Evolutionary conservation across 192 early-diverging fungal species (phyloP).

Genomic region (Backusella circina): DNA sequence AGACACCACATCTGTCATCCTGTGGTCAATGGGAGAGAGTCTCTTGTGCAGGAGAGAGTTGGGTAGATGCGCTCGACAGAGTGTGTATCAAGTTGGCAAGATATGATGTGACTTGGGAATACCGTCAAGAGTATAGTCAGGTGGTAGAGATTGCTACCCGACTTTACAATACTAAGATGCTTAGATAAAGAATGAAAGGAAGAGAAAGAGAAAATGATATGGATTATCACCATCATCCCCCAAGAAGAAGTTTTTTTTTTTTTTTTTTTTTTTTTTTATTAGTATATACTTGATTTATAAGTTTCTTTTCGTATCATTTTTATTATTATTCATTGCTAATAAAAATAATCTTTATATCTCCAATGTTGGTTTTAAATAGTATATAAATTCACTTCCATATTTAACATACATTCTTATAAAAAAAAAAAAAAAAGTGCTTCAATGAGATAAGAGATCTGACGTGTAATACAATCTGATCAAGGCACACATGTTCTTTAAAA

Average conservation of each 20-base stretch:
- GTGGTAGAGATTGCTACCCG: slow-evolving; percentile 1
- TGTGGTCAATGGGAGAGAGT: background rate
- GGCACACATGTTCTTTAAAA: background rate
- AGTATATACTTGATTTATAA: background rate
- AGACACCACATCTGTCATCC: background rate
- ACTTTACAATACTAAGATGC: background rate
- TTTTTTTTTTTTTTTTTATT: too few species aligned
- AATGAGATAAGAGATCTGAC: background rate
- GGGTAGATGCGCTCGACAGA: slow-evolving; percentile 5
- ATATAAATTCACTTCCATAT: background rate
- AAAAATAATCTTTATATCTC: background rate
- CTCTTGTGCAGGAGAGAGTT: background rate
- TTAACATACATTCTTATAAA: background rate
- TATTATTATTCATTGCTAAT: background rate
- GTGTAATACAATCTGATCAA: background rate
- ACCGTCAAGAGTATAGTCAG: slow-evolving; percentile 4
- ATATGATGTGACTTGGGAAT: slow-evolving; percentile 16
- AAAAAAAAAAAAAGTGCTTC: background rate
- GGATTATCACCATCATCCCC: too few species aligned
- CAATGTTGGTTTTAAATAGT: background rate
- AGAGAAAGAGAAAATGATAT: background rate
- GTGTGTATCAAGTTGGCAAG: background rate
- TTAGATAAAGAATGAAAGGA: background rate
- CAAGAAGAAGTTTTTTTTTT: background rate
- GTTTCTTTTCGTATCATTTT: background rate